Percentiles rank a stretch among this genome's conserved stretches.
Conservation (phyloP, 352 stramenopile genomes). For the Globisporangium iwayamae region DNA sequence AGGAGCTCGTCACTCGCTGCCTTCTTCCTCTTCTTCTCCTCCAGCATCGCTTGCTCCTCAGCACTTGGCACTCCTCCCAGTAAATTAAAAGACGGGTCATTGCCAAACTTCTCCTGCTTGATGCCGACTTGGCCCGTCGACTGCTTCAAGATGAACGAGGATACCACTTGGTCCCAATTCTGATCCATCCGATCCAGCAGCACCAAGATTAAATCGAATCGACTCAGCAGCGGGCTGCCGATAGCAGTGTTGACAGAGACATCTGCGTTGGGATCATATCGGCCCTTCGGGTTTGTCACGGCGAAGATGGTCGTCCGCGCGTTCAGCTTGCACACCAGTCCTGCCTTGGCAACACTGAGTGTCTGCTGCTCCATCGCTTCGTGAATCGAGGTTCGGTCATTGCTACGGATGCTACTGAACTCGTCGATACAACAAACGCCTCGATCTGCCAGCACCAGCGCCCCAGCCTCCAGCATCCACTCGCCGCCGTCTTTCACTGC, state of each 20-base stretch:
- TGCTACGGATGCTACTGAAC: slow-evolving; percentile 94
- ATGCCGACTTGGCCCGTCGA: slow-evolving; percentile 35
- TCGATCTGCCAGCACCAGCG: slow-evolving; percentile 88
- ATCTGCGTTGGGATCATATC: slow-evolving; percentile 82
- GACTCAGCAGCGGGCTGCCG: slow-evolving; percentile 92
- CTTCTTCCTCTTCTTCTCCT: slow-evolving; percentile 12
- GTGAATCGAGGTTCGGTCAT: slow-evolving; percentile 93
- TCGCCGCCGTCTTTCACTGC: slow-evolving; percentile 94
- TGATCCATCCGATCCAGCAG: slow-evolving; percentile 88
- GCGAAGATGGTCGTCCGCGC: slow-evolving; percentile 94
- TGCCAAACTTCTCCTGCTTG: slow-evolving; percentile 25
- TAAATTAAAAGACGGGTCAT: slow-evolving; percentile 21
- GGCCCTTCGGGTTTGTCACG: slow-evolving; percentile 93
- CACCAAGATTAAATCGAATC: slow-evolving; percentile 97
- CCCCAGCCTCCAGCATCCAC: slow-evolving; percentile 96
- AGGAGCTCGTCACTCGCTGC: slow-evolving; percentile 10
- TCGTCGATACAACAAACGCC: slow-evolving; percentile 98
- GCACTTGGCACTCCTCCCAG: background rate
- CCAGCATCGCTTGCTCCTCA: slow-evolving; percentile 13
- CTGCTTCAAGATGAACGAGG: slow-evolving; percentile 93
- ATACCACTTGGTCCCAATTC: slow-evolving; percentile 93
- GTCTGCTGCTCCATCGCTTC: slow-evolving; percentile 99
- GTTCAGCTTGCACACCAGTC: slow-evolving; percentile 96
- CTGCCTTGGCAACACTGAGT: slow-evolving; percentile 95
- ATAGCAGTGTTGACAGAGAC: slow-evolving; percentile 96